These are phyloP conservation scores for Neofusicoccum ribis DNA, from an alignment of 2,329 filamentous ascomycete species.

Conservation along the genomic window DNA sequence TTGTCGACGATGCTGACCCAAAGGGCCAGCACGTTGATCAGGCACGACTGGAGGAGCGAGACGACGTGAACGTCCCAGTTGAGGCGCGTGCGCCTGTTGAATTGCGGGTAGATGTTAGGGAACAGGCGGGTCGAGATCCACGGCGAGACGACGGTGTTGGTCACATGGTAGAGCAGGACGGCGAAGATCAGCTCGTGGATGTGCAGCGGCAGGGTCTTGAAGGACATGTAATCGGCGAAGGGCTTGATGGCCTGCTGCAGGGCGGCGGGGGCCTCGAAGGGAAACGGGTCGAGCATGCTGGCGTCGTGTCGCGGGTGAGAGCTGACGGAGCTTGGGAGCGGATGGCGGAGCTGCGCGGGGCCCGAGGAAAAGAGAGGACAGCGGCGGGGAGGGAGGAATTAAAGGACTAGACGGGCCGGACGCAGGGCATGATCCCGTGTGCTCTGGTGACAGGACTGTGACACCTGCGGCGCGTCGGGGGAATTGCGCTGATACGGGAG, in stretches of 20 bases:
- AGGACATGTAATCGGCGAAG: conserved; percentile 60
- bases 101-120: conserved; percentile 61
- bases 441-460: not conserved
- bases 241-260: conserved; percentile 61
- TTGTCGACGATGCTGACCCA: conserved; percentile 70
- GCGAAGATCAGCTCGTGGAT: conserved; percentile 73
- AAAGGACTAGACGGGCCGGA: not conserved
- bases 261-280: conserved; percentile 58
- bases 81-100: conserved; percentile 64
- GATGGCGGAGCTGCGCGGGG: conserved; percentile 1
- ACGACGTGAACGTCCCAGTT: conserved; percentile 89
- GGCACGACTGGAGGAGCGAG: conserved; percentile 72
- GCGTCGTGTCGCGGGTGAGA: not conserved
- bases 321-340: not conserved
- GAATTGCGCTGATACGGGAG: not conserved
- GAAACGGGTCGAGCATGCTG: conserved; percentile 73
- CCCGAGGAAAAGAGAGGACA: not conserved
- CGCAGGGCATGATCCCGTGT: conserved; percentile 3
- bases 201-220: conserved; percentile 71
- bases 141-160: conserved; percentile 68
- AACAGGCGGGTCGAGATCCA: conserved; percentile 63
- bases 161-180: conserved; percentile 66
- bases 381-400: conserved; percentile 2
- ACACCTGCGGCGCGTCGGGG: not conserved
- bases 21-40: conserved; percentile 72